Base-by-base conservation (phyloP, 2,329 filamentous ascomycete genomes). In the Exophiala calicioides region DNA sequence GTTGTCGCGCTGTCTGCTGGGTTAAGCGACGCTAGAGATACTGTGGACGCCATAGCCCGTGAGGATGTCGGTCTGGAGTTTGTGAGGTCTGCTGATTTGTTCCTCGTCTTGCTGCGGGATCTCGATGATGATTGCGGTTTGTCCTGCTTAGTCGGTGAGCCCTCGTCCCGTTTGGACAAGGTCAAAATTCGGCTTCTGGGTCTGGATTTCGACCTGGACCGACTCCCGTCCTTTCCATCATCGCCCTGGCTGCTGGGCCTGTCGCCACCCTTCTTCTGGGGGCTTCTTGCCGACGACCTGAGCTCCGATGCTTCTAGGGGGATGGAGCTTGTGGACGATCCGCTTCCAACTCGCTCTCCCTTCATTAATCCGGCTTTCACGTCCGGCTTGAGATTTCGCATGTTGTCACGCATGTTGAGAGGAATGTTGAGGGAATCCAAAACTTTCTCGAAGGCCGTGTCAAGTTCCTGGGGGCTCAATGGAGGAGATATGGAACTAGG, bases 291-390 rank as follows among this genome's bases (percentile, higher is more conserved):
- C 18, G 47, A 44, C 33, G 48, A 63, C 60, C 42, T 65, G 57
- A 64, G 72, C 63, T 58, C 64, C 0, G 36, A 24, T n/a, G 29
- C 26, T 57, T 45, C 66, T 62, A 56, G 71, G 74, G 62, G 68
- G 70, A 61, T 73, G 65, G 59, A 71, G 75, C 56, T 66, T 69
- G 54, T 72, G 56, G 69, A 72, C 62, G 65, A 69, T 61, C 63
- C 72, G 68, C 77, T 83, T 65, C 86, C 85, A 5, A 80, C 81
- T 75, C 87, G 88, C 64, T 96, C 88, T 65, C 95, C 90, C 42
- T 85, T 84, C 60, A 97, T 90, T 60, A 98, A 94, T 63, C 97
- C 90, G 64, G 90, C 88, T 70, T 98, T 98, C 72, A 97, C 90
- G 26, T 87, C 86, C 56, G 88, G 79, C 53, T 88, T 89, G 50